These are phyloP conservation scores for Isochrysis galbana DNA, from an alignment of 78 protist genomes.

Conservation along the genomic window DNA sequence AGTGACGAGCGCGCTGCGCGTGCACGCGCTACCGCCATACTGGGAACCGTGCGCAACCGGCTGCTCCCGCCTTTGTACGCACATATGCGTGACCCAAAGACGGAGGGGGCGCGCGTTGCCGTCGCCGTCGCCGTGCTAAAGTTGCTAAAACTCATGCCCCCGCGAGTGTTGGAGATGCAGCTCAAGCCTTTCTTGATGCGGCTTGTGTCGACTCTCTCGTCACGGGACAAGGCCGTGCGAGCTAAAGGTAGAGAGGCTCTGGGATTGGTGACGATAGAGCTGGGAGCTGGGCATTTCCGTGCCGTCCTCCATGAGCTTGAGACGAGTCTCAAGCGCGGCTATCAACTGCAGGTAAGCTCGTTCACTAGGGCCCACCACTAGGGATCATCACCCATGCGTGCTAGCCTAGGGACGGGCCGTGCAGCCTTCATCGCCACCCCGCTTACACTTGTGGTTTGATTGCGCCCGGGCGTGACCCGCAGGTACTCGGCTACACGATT, in stretches of 20 bases:
- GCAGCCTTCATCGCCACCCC: no score
- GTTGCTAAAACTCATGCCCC: background rate
- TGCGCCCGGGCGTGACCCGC: no score
- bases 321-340: background rate
- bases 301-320: background rate
- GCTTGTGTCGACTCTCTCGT: background rate
- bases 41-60: background rate
- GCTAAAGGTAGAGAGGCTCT: background rate
- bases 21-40: background rate
- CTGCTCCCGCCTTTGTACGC: background rate
- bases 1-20: background rate
- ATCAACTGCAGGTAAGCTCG: background rate
- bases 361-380: no score
- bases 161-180: background rate
- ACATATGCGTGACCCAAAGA: background rate
- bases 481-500: constrained; percentile 11
- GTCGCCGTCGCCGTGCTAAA: constrained; percentile 30
- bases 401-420: no score
- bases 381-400: no score
- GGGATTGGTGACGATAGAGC: background rate
- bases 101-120: constrained; percentile 28
- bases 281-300: background rate
- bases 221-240: background rate
- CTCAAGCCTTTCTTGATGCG: background rate
- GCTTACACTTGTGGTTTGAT: no score